A percentile compares a stretch with the other conserved stretches of the same genome.
phyloP scores from a whole-genome alignment of 371 early-diverging fungal genomes.

The Conidiobolus incongruus region DNA sequence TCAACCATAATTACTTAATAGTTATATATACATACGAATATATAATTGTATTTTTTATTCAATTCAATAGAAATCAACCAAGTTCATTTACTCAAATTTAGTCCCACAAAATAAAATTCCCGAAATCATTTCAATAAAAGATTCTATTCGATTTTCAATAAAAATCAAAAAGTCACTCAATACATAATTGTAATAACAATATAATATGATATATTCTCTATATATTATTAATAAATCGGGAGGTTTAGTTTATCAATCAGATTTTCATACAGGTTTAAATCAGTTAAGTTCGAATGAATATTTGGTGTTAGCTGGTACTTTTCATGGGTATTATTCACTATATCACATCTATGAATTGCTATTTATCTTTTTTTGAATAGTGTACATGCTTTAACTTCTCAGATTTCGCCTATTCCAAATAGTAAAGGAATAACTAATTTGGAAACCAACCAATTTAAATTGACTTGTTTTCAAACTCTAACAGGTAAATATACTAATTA shows the following conservation, averaged over 20 bases:
- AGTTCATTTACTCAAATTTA: too few species aligned
- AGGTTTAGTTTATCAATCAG: conserved; percentile 81
- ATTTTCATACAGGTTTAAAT: conserved; percentile 56
- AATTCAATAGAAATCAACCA: too few species aligned
- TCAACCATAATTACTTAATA: too few species aligned
- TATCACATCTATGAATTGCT: too few species aligned
- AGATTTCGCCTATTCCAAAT: conserved; percentile 61
- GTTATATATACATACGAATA: too few species aligned
- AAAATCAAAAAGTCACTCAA: too few species aligned
- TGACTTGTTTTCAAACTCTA: conserved; percentile 79
- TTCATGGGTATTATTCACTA: conserved; percentile 94
- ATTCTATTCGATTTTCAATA: too few species aligned
- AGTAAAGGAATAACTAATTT: conserved; percentile 76
- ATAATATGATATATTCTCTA: conserved; percentile 61
- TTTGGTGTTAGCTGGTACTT: conserved; percentile 87
- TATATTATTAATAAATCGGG: conserved; percentile 95
- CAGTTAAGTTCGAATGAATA: conserved; percentile 85
- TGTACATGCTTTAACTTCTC: conserved; percentile 88
- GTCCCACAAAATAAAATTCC: too few species aligned
- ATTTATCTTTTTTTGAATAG: conserved; percentile 16
- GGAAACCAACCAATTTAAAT: conserved; percentile 71
- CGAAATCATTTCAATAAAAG: too few species aligned
- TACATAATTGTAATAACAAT: too few species aligned
- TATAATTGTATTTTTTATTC: too few species aligned
- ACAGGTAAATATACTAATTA: too few species aligned